A percentile compares a stretch with the other conserved stretches of the same genome.
Evolutionary conservation across 129 eudicot species (phyloP).

Genomic region (Saposhnikovia divaricata): DNA sequence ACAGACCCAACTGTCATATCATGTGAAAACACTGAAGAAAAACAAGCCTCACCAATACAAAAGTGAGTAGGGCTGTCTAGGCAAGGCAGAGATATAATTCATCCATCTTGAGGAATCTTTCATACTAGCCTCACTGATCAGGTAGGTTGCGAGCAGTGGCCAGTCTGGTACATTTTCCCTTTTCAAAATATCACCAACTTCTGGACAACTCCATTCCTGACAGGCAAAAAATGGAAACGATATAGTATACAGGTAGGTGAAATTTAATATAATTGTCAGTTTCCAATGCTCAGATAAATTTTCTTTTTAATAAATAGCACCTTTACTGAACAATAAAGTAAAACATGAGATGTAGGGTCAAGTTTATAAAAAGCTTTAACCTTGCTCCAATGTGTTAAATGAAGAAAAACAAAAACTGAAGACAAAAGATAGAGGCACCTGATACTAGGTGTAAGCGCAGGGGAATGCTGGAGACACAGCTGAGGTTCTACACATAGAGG

Average conservation of each 20-base stretch:
- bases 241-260: not conserved
- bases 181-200: constrained; percentile 74
- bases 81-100: constrained; percentile 86
- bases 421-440: not conserved
- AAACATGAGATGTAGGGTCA: not conserved
- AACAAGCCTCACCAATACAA: constrained; percentile 61
- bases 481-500: not conserved
- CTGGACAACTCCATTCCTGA: constrained; percentile 86
- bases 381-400: not conserved
- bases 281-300: not conserved
- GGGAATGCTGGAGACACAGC: not conserved
- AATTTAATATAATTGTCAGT: too few relatives aligned
- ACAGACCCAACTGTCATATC: constrained; percentile 18
- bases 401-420: not conserved
- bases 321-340: not conserved
- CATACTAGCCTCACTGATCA: constrained; percentile 81
- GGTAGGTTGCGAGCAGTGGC: constrained; percentile 93
- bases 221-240: constrained; percentile 2
- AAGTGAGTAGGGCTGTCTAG: constrained; percentile 93
- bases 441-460: not conserved
- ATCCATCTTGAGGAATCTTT: constrained; percentile 73
- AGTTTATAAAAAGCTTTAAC: not conserved
- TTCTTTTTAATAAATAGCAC: not conserved
- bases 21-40: not conserved
- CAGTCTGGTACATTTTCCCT: constrained; percentile 81